phyloP scores from a whole-genome alignment of 2,329 filamentous ascomycete genomes.

The Hymenoscyphus occultus region DNA sequence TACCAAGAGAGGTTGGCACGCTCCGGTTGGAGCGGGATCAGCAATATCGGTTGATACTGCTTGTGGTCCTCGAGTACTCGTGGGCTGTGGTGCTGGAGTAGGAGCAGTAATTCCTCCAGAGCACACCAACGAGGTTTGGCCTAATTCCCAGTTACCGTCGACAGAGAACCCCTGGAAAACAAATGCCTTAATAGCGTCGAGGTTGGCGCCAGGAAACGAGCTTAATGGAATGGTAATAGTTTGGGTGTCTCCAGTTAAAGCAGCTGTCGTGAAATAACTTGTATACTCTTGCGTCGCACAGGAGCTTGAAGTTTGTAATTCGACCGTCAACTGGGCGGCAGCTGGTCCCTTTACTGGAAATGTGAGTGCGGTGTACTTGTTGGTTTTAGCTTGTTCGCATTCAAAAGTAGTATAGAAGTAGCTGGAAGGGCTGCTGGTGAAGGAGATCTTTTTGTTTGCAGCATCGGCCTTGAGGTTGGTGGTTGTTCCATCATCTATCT shows the following conservation, averaged over 20 bases:
- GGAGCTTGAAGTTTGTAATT: conserved; percentile 47
- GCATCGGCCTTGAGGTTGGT: conserved; percentile 40
- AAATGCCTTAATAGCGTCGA: conserved; percentile 46
- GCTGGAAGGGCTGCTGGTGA: conserved; percentile 46
- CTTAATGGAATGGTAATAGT: conserved; percentile 50
- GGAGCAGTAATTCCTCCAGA: conserved; percentile 13
- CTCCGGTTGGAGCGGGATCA: conserved; percentile 15
- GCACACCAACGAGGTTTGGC: conserved; percentile 48
- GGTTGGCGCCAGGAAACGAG: conserved; percentile 49
- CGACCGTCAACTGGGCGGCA: conserved; percentile 41
- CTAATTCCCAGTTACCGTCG: conserved; percentile 45
- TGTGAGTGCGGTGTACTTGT: conserved; percentile 47
- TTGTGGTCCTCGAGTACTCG: not conserved
- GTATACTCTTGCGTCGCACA: conserved; percentile 42
- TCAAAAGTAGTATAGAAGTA: conserved; percentile 55
- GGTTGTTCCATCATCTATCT: conserved; percentile 49
- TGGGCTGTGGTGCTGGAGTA: not conserved
- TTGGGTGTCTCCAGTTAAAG: conserved; percentile 48
- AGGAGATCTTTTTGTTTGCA: conserved; percentile 44
- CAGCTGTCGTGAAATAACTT: conserved; percentile 44
- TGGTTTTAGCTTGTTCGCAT: conserved; percentile 45
- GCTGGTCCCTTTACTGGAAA: conserved; percentile 47
- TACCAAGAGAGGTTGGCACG: conserved; percentile 46
- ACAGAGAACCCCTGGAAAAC: conserved; percentile 43
- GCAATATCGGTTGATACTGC: not conserved